Percentiles rank a stretch among this genome's conserved stretches.
Conservation (phyloP, 495 filamentous ascomycete genomes). For the Penicillium soppii region DNA sequence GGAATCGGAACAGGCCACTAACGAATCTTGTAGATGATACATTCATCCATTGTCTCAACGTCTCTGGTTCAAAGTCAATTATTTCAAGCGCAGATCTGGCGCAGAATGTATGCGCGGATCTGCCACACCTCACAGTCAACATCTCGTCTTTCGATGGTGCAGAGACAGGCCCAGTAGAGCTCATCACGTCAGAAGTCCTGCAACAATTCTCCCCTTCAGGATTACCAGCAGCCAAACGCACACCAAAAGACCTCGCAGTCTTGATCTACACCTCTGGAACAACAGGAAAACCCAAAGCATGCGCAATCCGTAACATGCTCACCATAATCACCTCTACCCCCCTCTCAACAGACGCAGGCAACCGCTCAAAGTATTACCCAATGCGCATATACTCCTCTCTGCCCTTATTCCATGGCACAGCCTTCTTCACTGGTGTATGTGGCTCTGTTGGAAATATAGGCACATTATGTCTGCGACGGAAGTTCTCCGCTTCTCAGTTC, state of each 20-base stretch:
- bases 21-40: slow-evolving; percentile 45
- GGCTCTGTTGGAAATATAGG: slow-evolving; percentile 41
- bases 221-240: slow-evolving; percentile 35
- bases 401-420: slow-evolving; percentile 86
- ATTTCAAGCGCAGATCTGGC: slow-evolving; percentile 55
- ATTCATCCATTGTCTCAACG: slow-evolving; percentile 77
- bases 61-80: slow-evolving; percentile 64
- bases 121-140: slow-evolving; percentile 42
- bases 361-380: slow-evolving; percentile 43
- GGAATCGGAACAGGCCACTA: neutral
- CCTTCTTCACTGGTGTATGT: slow-evolving; percentile 64
- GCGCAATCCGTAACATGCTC: slow-evolving; percentile 66
- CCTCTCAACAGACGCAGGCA: slow-evolving; percentile 32
- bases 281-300: slow-evolving; percentile 89
- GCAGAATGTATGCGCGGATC: slow-evolving; percentile 32
- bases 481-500: slow-evolving; percentile 84
- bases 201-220: slow-evolving; percentile 37
- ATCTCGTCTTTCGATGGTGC: slow-evolving; percentile 44
- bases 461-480: slow-evolving; percentile 54
- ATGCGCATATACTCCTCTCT: slow-evolving; percentile 87
- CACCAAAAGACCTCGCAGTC: slow-evolving; percentile 55
- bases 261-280: slow-evolving; percentile 88
- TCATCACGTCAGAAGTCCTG: slow-evolving; percentile 43
- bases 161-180: slow-evolving; percentile 54
- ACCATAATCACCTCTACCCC: slow-evolving; percentile 44